A percentile compares a stretch with the other conserved stretches of the same genome.
phyloP scores from a whole-genome alignment of 164 flowering plant species.

The Vitis labrusca region DNA sequence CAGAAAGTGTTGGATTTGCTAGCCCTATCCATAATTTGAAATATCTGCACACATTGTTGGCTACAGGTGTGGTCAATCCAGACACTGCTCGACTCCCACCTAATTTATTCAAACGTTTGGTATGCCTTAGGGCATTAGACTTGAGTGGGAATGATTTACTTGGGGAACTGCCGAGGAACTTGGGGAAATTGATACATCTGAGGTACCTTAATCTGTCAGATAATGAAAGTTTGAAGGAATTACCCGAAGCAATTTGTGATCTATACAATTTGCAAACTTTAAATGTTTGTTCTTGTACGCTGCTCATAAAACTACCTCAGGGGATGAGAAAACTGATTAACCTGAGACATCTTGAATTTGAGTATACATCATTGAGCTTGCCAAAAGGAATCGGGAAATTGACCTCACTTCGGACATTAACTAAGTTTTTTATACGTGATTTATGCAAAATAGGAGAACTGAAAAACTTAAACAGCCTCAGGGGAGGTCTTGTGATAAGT shows the following conservation, averaged over 20 bases:
- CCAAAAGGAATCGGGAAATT: constrained; percentile 21
- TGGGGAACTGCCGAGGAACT: neutral
- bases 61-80: neutral
- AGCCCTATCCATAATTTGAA: neutral
- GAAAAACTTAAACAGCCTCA: constrained; percentile 10
- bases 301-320: constrained; percentile 8
- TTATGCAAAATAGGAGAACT: constrained; percentile 6
- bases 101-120: neutral
- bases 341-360: constrained; percentile 11
- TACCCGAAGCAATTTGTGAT: constrained; percentile 8
- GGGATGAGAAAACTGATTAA: constrained; percentile 15
- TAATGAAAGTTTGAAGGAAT: accelerated
- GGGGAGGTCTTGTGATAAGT: constrained; percentile 4
- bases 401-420: constrained; percentile 1
- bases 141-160: neutral
- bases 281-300: neutral
- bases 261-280: constrained; percentile 14
- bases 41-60: constrained; percentile 2
- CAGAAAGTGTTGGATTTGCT: neutral
- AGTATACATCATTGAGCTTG: neutral
- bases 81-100: neutral
- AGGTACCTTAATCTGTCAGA: constrained; percentile 7
- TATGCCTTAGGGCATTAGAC: constrained; percentile 12
- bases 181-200: constrained; percentile 15
- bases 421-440: neutral